phyloP scores from a whole-genome alignment of 164 flowering plant genomes.

The Vitis labrusca region DNA sequence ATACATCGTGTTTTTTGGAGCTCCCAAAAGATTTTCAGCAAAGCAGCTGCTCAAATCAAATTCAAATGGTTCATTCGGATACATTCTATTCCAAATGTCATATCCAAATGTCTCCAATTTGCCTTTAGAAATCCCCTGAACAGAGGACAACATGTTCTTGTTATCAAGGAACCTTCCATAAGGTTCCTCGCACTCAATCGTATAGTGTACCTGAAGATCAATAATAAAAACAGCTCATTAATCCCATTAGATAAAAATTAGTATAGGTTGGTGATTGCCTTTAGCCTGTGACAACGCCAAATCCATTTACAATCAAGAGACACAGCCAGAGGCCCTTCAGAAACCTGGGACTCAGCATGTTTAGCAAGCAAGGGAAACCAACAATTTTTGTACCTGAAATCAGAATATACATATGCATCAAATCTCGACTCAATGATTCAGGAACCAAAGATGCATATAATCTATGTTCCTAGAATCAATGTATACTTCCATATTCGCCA shows the following conservation, averaged over 20 bases:
- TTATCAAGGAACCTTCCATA: constrained; percentile 62
- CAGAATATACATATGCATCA: background rate
- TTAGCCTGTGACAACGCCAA: constrained; percentile 84
- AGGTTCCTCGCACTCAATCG: constrained; percentile 52
- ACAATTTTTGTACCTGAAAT: constrained; percentile 54
- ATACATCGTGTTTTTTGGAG: constrained; percentile 36
- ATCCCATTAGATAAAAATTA: no score
- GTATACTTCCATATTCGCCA: no score
- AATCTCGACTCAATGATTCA: no score
- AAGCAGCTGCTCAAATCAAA: constrained; percentile 27
- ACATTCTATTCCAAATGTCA: constrained; percentile 51
- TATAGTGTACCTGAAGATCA: constrained; percentile 50
- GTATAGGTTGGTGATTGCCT: constrained; percentile 38
- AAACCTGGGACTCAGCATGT: constrained; percentile 31
- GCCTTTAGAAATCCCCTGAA: constrained; percentile 34
- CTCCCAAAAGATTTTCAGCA: constrained; percentile 10
- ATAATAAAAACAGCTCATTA: no score
- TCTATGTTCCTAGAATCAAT: no score
- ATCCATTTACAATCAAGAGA: constrained; percentile 88
- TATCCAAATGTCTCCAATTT: constrained; percentile 55
- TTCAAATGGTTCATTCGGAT: constrained; percentile 58
- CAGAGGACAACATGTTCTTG: constrained; percentile 41
- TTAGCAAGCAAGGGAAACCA: constrained; percentile 79
- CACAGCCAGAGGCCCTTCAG: constrained; percentile 56
- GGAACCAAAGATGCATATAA: no score